phyloP scores from a whole-genome alignment of 2,329 filamentous ascomycete genomes.

The Ambrosiella xylebori region DNA sequence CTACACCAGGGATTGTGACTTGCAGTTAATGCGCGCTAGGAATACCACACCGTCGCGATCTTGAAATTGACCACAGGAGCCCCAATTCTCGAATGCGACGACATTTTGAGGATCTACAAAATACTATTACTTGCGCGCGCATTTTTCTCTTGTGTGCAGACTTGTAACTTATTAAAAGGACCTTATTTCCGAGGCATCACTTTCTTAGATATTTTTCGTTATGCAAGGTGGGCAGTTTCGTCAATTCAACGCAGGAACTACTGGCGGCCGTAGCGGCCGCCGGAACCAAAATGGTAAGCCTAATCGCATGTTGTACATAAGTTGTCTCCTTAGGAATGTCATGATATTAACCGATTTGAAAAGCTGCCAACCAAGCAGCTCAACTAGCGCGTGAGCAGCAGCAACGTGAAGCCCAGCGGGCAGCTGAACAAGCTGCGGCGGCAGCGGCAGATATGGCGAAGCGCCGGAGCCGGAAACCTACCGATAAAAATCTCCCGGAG shows the following conservation, averaged over 20 bases:
- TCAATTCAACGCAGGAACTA: conserved; percentile 11
- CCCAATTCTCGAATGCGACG: too few relatives aligned
- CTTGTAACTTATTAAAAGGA: too few relatives aligned
- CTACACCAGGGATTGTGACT: too few relatives aligned
- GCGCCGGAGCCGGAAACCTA: conserved; percentile 73
- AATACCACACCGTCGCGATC: too few relatives aligned
- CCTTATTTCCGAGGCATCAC: too few relatives aligned
- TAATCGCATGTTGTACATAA: background rate
- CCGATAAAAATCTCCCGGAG: conserved; percentile 87
- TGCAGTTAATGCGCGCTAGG: too few relatives aligned
- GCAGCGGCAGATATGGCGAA: conserved; percentile 52
- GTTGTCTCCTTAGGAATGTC: background rate
- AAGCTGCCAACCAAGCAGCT: conserved; percentile 17
- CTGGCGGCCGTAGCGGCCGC: conserved; percentile 3
- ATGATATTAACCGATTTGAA: background rate
- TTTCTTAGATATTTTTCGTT: background rate
- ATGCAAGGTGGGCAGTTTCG: conserved; percentile 13
- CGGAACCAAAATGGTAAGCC: conserved; percentile 11
- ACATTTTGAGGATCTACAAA: too few relatives aligned
- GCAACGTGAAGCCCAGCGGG: conserved; percentile 28
- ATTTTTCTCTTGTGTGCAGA: too few relatives aligned
- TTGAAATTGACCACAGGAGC: too few relatives aligned
- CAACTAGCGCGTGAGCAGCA: conserved; percentile 36
- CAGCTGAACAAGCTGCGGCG: conserved; percentile 26
- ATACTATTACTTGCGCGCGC: too few relatives aligned